Conservation (phyloP, 202 grass and related monocot genomes). For the Panicum virgatum region DNA sequence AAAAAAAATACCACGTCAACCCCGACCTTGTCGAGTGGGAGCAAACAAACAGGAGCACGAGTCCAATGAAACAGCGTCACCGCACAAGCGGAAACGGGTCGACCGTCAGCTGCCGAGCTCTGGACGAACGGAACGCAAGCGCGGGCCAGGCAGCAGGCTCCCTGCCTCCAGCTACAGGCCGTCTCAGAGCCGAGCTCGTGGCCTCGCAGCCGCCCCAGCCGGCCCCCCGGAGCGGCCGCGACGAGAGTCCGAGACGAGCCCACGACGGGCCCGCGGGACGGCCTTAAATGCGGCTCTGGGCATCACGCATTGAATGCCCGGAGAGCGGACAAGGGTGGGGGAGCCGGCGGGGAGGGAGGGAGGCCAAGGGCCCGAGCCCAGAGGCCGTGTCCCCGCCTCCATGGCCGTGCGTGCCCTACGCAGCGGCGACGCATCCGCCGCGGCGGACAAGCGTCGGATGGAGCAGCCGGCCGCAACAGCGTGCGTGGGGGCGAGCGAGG, state of each 20-base stretch:
- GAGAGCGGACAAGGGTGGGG: not conserved
- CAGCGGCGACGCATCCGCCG: not conserved
- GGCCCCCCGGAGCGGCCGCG: not conserved
- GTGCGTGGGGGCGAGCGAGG: not conserved
- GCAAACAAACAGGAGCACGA: not conserved
- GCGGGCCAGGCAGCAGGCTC: not conserved
- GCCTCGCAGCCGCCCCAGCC: not conserved
- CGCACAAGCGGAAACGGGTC: not conserved
- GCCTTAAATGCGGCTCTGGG: slow-evolving; percentile 41
- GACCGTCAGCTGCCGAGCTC: not conserved
- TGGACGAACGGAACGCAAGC: not conserved
- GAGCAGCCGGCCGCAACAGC: not conserved
- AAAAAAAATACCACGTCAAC: no score
- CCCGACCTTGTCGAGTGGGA: not conserved
- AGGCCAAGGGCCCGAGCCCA: no score
- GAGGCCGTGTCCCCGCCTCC: no score
- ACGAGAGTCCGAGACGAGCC: not conserved
- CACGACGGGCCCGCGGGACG: not conserved
- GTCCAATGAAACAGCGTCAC: not conserved
- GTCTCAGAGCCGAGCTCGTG: not conserved
- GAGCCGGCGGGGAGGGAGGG: not conserved
- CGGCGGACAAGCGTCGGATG: not conserved
- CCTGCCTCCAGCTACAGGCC: not conserved
- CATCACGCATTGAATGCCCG: slow-evolving; percentile 38
- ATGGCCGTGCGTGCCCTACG: not conserved